phyloP scores from a whole-genome alignment of 768 basidiomycete species.

The Russula sp. region DNA sequence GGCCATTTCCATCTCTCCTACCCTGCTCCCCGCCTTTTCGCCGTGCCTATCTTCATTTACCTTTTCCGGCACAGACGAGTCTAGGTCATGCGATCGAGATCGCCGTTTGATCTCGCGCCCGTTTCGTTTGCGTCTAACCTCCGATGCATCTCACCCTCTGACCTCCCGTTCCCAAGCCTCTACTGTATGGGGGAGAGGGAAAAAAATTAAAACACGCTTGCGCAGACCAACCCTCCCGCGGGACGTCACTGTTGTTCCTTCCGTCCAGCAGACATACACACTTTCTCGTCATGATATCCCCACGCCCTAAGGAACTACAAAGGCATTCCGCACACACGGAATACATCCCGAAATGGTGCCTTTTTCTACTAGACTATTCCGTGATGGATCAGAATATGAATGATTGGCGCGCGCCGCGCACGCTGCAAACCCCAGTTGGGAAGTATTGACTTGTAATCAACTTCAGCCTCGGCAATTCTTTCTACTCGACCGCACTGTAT shows the following conservation, averaged over 20 bases:
- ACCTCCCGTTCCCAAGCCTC: neutral
- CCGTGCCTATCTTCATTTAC: conserved; percentile 24
- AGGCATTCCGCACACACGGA: conserved; percentile 6
- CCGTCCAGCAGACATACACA: conserved; percentile 9
- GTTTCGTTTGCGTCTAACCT: conserved; percentile 13
- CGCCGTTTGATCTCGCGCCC: conserved; percentile 22
- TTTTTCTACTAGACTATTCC: conserved; percentile 26
- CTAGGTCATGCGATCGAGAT: conserved; percentile 30
- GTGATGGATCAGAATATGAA: conserved; percentile 19
- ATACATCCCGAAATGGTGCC: conserved; percentile 19
- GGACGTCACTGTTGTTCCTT: conserved; percentile 10
- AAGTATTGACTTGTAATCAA: neutral
- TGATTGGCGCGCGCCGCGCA: conserved; percentile 23
- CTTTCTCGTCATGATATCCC: conserved; percentile 6
- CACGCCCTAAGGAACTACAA: conserved; percentile 15
- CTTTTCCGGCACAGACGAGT: conserved; percentile 18
- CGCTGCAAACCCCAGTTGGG: neutral
- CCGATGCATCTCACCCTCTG: conserved; percentile 23
- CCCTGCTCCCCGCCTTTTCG: conserved; percentile 23
- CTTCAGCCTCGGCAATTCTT: conserved; percentile 18
- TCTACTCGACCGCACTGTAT: neutral
- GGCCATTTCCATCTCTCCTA: conserved; percentile 24
- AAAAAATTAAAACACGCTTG: neutral
- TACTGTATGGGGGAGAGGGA: neutral
- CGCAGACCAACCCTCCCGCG: neutral